These are phyloP conservation scores for Termitomyces sp. DNA, from an alignment of 1,284 basidiomycete genomes.

Conservation along the genomic window DNA sequence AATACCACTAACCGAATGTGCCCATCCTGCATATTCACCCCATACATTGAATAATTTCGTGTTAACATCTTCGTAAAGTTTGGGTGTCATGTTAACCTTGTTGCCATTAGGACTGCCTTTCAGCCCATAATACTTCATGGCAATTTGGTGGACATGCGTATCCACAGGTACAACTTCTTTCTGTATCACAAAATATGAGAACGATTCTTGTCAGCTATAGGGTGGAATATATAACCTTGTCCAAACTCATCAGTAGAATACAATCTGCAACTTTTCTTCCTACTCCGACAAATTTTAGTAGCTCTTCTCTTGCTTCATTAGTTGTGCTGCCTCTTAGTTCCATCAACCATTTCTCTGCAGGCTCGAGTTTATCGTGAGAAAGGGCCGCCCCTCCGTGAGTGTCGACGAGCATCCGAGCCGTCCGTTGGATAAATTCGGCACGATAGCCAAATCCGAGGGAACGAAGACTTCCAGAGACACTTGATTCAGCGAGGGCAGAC, in stretches of 20 bases:
- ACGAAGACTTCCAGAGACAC: conserved; percentile 68
- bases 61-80: conserved; percentile 75
- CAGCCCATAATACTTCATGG: conserved; percentile 76
- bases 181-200: conserved; percentile 32
- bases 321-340: conserved; percentile 52
- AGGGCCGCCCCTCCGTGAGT: conserved; percentile 32
- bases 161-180: conserved; percentile 86
- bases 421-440: conserved; percentile 83
- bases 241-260: conserved; percentile 89
- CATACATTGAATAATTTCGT: conserved; percentile 61
- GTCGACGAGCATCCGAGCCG: conserved; percentile 75
- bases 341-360: conserved; percentile 56
- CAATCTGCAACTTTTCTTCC: conserved; percentile 97
- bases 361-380: conserved; percentile 29
- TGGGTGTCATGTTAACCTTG: conserved; percentile 73
- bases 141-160: conserved; percentile 88
- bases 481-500: conserved; percentile 53
- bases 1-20: conserved; percentile 67
- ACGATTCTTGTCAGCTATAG: not conserved
- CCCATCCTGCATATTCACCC: conserved; percentile 90
- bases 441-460: conserved; percentile 94
- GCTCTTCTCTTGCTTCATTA: conserved; percentile 60
- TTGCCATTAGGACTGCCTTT: conserved; percentile 30
- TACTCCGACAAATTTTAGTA: conserved; percentile 84
- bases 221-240: conserved; percentile 56